Evolutionary conservation across 306 rosid species (phyloP).

Genomic region (Sicyos baderoa): DNA sequence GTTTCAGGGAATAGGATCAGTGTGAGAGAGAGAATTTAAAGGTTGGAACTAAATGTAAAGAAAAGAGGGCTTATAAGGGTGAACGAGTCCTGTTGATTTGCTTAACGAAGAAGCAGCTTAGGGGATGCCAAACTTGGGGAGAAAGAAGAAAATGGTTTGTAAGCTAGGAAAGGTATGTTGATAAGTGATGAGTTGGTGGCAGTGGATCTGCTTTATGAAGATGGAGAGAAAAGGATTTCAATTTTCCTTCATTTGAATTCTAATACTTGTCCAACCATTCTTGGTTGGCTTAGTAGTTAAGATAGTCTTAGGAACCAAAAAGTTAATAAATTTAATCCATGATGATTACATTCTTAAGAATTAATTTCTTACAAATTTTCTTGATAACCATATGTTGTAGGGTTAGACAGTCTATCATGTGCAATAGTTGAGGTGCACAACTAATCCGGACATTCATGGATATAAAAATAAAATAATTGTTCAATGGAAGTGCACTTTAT

Average conservation of each 20-base stretch:
- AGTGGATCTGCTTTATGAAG: conserved; percentile 57
- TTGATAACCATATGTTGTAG: too few species aligned
- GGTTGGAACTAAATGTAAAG: conserved; percentile 19
- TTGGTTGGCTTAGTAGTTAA: too few species aligned
- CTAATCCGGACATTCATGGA: too few species aligned
- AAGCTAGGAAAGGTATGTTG: conserved; percentile 63
- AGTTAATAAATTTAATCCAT: too few species aligned
- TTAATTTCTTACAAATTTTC: too few species aligned
- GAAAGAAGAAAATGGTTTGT: conserved; percentile 41
- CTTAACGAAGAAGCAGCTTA: conserved; percentile 71
- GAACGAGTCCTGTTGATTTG: conserved; percentile 23
- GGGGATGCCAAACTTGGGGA: conserved; percentile 66
- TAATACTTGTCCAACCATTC: too few species aligned
- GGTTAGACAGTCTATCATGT: too few species aligned
- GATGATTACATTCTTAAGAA: too few species aligned
- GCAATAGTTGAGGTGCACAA: too few species aligned
- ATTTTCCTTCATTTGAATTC: neutral
- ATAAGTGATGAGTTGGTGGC: neutral
- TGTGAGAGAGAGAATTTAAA: conserved; percentile 17
- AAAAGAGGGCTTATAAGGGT: conserved; percentile 20
- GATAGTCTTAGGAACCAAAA: too few species aligned
- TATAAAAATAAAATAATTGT: too few species aligned
- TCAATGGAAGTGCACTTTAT: neutral
- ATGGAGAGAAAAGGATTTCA: conserved; percentile 24
- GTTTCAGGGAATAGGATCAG: neutral